A percentile compares a stretch with the other conserved stretches of the same genome.
These are phyloP conservation scores for Phialophora tarda DNA, from an alignment of 2,329 filamentous ascomycete genomes.

Conservation along the genomic window DNA sequence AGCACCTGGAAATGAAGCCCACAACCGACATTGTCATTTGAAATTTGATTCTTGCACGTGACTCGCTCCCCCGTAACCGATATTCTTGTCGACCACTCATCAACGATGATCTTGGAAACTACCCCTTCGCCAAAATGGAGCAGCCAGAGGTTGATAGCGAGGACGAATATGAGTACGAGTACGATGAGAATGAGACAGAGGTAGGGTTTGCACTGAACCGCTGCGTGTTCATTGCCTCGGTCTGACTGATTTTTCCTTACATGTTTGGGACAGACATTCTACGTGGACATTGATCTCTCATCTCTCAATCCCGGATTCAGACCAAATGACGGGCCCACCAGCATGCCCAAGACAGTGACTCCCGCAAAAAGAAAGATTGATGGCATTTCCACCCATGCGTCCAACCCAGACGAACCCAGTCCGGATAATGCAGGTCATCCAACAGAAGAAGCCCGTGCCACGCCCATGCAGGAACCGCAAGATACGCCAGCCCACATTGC, in stretches of 20 bases:
- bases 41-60: neutral
- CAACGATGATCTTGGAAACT: neutral
- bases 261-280: slow-evolving; percentile 55
- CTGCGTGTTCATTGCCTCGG: neutral
- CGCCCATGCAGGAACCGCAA: slow-evolving; percentile 35
- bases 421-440: slow-evolving; percentile 5
- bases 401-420: slow-evolving; percentile 27
- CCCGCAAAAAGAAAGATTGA: slow-evolving; percentile 27
- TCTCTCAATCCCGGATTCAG: slow-evolving; percentile 50
- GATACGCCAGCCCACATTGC: slow-evolving; percentile 35
- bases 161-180: slow-evolving; percentile 65
- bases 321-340: slow-evolving; percentile 18
- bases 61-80: neutral
- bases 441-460: slow-evolving; percentile 16
- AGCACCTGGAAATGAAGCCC: neutral
- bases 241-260: slow-evolving; percentile 21
- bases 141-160: slow-evolving; percentile 42
- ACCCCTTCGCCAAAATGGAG: slow-evolving; percentile 9
- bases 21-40: slow-evolving; percentile 8
- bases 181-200: slow-evolving; percentile 59
- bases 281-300: slow-evolving; percentile 65
- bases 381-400: slow-evolving; percentile 17
- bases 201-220: slow-evolving; percentile 45
- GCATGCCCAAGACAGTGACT: slow-evolving; percentile 2
- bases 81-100: neutral